Evolutionary conservation across 176 grass and related monocot species (phyloP), one percentile per base, ranked within the genome.

Genomic region (Dactylis glomerata): DNA sequence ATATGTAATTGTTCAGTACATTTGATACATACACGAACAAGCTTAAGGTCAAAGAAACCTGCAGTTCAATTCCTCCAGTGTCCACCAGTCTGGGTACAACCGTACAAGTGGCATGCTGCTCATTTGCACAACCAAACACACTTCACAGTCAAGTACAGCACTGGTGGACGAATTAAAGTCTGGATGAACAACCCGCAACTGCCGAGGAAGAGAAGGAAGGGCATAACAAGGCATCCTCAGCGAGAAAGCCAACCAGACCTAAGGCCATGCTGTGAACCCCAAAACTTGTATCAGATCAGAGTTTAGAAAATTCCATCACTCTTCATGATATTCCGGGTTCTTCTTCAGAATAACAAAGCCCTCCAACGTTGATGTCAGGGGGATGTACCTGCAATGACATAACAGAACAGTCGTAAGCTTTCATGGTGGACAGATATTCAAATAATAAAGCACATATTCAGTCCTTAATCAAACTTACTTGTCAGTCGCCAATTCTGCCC

Each of bases 261-360:
- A 22, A 5, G 28, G 23, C 45, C 27, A 37, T 9, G 68, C 40
- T 30, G 51, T 16, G 13, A 22, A 32, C 56, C 44, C 13, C 11
- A 52, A 45, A 81, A 57, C 69, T 26, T 24, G 57, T 23, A 75
- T 68, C 31, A 30, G 46, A 49, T 78, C 76, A 13, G 17, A n/a
- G 31, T 10, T 33, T 61, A 8, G 8, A 37, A 9, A 20, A 22
- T 38, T 5, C 23, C 62, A 34, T 90, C 40, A 91, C 38, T 96
- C 96, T 31, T 98, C 96, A 5, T 79, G 78, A 26, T 96, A 99
- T n/a, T 99, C 96, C 17, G 96, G 96, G 67, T 94, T 99, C 79
- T 96, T 92, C 85, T 94, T 99, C 71, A 99, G 73, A 81, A 99
- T 99, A 74, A 99, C 96, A 86, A 94, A 99, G 4, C 96, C 96